These are phyloP conservation scores for Haplographium delicatum DNA, from an alignment of 495 filamentous ascomycete genomes.

Conservation along the genomic window DNA sequence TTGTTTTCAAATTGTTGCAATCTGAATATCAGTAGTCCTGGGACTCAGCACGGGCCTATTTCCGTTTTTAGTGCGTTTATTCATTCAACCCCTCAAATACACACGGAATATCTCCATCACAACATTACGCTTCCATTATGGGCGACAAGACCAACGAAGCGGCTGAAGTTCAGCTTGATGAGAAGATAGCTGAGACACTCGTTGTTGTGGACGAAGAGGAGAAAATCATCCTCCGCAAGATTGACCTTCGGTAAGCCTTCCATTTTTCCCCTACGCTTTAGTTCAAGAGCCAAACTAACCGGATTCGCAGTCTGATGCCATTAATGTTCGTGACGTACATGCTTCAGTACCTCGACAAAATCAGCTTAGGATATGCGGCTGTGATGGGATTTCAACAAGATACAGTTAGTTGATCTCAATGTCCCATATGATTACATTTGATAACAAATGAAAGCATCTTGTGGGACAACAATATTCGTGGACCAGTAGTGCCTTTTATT, in stretches of 20 bases:
- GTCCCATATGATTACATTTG: background rate
- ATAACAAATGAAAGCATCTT: slow-evolving; percentile 15
- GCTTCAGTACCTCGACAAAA: slow-evolving; percentile 53
- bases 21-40: too few species aligned
- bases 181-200: background rate
- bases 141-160: background rate
- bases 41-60: too few species aligned
- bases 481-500: slow-evolving; percentile 53
- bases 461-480: slow-evolving; percentile 33
- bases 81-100: too few species aligned
- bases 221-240: slow-evolving; percentile 32
- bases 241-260: slow-evolving; percentile 26
- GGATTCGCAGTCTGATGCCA: slow-evolving; percentile 42
- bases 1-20: too few species aligned
- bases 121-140: background rate
- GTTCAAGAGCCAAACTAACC: background rate
- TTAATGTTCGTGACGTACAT: slow-evolving; percentile 45
- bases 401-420: background rate
- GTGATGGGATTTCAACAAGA: slow-evolving; percentile 50
- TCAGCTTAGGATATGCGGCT: slow-evolving; percentile 48
- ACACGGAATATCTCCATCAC: background rate
- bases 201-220: slow-evolving; percentile 15
- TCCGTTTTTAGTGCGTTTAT: too few species aligned
- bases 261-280: background rate
- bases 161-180: background rate